Conservation (phyloP, 179 eudicot genomes). For the Beta macrorhiza region DNA sequence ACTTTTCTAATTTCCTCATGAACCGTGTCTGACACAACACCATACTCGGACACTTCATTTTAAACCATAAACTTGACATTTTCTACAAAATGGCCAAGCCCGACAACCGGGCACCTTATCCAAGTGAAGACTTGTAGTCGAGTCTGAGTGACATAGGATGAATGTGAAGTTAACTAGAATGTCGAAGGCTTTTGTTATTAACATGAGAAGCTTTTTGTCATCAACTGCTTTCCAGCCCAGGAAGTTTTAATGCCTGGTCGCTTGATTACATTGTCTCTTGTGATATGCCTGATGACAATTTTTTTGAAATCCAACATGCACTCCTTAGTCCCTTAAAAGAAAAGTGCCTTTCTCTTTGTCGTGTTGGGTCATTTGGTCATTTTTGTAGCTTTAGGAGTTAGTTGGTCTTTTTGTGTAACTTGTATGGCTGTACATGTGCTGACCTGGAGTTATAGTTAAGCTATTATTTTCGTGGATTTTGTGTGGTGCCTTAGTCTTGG, state of each 20-base stretch:
- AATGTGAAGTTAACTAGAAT: not conserved
- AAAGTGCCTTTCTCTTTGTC: not conserved
- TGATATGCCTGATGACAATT: slow-evolving; percentile 1
- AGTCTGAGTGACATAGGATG: no score
- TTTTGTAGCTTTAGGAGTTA: not conserved
- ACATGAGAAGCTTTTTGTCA: not conserved
- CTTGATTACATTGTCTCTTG: not conserved
- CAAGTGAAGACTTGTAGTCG: no score
- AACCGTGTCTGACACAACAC: no score
- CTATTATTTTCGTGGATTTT: not conserved
- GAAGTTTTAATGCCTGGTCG: not conserved
- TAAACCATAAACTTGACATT: no score
- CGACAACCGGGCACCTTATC: no score
- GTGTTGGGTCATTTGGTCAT: not conserved
- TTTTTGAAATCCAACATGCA: not conserved
- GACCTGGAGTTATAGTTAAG: not conserved
- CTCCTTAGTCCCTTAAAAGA: not conserved
- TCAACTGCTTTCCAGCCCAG: not conserved
- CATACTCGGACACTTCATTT: no score
- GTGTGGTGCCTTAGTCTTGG: not conserved
- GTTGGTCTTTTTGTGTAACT: not conserved
- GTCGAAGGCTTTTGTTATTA: not conserved
- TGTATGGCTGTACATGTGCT: no score
- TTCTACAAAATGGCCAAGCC: no score
- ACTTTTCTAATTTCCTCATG: no score